phyloP scores from a whole-genome alignment of 805 yeast species.

The Middelhovenomyces tepae region DNA sequence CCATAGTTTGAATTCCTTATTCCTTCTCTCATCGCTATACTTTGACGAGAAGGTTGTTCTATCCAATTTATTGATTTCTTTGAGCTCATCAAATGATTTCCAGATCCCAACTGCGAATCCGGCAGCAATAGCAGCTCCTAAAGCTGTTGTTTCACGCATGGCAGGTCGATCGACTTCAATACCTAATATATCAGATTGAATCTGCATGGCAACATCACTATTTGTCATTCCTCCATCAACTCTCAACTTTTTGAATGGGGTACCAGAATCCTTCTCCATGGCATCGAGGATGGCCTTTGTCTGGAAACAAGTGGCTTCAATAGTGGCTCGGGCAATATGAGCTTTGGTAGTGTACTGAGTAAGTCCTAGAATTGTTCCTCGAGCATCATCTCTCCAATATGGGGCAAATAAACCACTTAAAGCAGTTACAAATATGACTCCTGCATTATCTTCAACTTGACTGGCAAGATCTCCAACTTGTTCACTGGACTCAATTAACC shows the following conservation, averaged over 20 bases:
- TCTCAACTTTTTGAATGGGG: slow-evolving; percentile 35
- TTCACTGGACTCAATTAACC: slow-evolving; percentile 67
- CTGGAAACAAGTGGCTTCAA: slow-evolving; percentile 93
- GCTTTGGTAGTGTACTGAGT: slow-evolving; percentile 88
- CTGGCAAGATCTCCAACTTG: slow-evolving; percentile 89
- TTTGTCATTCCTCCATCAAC: slow-evolving; percentile 96
- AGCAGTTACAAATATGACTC: slow-evolving; percentile 92
- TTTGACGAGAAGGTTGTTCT: slow-evolving; percentile 20
- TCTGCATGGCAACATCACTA: slow-evolving; percentile 85
- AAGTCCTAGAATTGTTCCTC: slow-evolving; percentile 89
- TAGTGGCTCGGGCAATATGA: slow-evolving; percentile 89
- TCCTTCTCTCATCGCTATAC: slow-evolving; percentile 51
- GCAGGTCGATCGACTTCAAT: slow-evolving; percentile 75
- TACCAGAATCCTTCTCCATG: slow-evolving; percentile 79
- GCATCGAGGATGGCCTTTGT: slow-evolving; percentile 84
- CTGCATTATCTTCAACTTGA: slow-evolving; percentile 72
- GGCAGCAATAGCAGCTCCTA: slow-evolving; percentile 95
- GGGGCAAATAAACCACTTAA: slow-evolving; percentile 93
- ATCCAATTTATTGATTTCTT: slow-evolving; percentile 19
- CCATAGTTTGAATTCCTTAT: slow-evolving; percentile 67
- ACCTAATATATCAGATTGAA: slow-evolving; percentile 87
- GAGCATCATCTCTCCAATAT: slow-evolving; percentile 87
- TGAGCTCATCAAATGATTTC: slow-evolving; percentile 66
- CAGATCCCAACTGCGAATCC: slow-evolving; percentile 69
- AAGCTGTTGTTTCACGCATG: slow-evolving; percentile 84